Percentiles rank a stretch among this genome's conserved stretches.
phyloP scores from a whole-genome alignment of 2,329 filamentous ascomycete genomes.

The Pyrenochaeta sp. region DNA sequence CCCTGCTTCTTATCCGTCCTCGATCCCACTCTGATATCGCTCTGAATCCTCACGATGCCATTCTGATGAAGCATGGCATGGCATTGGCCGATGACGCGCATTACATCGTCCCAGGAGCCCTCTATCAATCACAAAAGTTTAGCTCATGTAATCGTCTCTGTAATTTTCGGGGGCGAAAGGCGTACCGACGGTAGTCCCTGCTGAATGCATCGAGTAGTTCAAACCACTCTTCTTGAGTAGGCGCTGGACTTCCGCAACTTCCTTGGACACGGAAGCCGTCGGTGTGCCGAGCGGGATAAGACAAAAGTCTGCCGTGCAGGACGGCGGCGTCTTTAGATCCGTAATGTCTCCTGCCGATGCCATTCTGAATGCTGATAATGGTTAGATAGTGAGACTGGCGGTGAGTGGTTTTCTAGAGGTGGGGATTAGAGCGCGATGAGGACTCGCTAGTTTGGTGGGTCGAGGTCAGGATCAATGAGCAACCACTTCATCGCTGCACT shows the following conservation, averaged over 20 bases:
- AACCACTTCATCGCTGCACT: no score
- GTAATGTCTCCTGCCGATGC: conserved; percentile 28
- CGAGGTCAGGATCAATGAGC: no score
- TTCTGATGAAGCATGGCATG: conserved; percentile 51
- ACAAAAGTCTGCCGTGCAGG: conserved; percentile 90
- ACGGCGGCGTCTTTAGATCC: conserved; percentile 66
- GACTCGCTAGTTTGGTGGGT: no score
- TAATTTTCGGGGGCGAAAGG: neutral
- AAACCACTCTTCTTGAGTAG: conserved; percentile 83
- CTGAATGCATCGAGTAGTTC: conserved; percentile 88
- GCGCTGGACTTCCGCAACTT: conserved; percentile 88
- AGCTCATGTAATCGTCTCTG: conserved; percentile 2
- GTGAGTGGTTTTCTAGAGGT: neutral
- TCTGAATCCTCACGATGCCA: conserved; percentile 73
- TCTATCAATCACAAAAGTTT: conserved; percentile 62
- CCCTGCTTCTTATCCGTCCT: conserved; percentile 87
- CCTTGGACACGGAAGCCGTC: conserved; percentile 61
- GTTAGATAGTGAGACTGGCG: neutral
- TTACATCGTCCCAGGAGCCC: conserved; percentile 89
- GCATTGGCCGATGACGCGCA: conserved; percentile 61
- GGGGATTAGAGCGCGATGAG: neutral
- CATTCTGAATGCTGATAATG: conserved; percentile 20
- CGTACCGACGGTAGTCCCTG: conserved; percentile 89
- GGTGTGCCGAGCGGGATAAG: conserved; percentile 77
- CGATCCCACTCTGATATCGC: conserved; percentile 84